phyloP scores from a whole-genome alignment of 495 filamentous ascomycete genomes.

The Filosporella fistucella region DNA sequence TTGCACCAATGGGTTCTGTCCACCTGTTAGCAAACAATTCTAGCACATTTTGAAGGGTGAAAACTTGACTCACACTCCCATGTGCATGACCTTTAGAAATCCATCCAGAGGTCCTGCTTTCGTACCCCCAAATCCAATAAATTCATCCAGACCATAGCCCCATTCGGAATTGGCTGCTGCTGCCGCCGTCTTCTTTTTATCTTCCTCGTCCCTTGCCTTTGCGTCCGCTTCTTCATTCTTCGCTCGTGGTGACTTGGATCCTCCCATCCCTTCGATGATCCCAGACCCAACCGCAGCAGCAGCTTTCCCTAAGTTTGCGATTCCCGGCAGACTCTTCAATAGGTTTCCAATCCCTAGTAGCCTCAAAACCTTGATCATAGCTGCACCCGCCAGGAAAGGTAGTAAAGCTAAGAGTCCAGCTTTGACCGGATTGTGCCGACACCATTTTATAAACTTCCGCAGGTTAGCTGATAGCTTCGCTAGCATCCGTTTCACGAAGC shows the following conservation, averaged over 20 bases:
- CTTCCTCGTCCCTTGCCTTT: background rate
- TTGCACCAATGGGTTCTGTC: conserved; percentile 20
- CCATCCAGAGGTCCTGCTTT: conserved; percentile 17
- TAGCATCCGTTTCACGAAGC: conserved; percentile 8
- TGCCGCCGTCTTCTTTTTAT: background rate
- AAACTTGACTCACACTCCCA: conserved; percentile 15
- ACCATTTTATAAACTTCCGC: conserved; percentile 7
- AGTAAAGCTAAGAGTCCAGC: conserved; percentile 14
- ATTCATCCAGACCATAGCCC: conserved; percentile 18
- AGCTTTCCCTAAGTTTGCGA: background rate
- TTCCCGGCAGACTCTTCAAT: conserved; percentile 1
- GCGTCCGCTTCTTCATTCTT: background rate
- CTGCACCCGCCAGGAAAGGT: conserved; percentile 9
- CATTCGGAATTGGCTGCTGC: conserved; percentile 3
- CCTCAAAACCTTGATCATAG: background rate
- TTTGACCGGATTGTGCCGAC: conserved; percentile 16
- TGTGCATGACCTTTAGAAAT: conserved; percentile 18
- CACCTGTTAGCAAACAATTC: background rate
- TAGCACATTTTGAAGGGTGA: background rate
- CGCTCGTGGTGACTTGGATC: background rate
- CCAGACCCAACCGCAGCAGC: background rate
- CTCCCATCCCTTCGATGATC: background rate
- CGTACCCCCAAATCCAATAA: conserved; percentile 16
- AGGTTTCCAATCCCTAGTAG: conserved; percentile 1
- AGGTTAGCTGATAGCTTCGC: conserved; percentile 14